Conservation (phyloP, 495 filamentous ascomycete species). For the Hypoxylon perforatum region DNA sequence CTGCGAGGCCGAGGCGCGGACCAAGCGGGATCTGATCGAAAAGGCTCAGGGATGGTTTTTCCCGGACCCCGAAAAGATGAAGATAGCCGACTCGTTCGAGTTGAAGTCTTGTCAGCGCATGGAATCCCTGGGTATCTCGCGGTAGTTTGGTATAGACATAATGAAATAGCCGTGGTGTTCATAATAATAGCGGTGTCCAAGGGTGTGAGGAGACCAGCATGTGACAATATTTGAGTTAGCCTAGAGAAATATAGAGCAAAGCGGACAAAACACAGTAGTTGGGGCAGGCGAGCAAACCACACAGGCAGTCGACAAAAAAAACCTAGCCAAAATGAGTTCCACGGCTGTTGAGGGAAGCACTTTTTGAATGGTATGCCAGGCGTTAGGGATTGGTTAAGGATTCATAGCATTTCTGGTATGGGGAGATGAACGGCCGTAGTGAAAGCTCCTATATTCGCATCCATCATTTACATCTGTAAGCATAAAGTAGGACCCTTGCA, state of each 20-base stretch:
- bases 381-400: conserved; percentile 2
- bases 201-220: too few species aligned
- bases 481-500: too few species aligned
- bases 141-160: conserved; percentile 22
- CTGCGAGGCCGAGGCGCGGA: conserved; percentile 76
- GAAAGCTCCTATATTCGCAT: conserved; percentile 11
- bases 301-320: too few species aligned
- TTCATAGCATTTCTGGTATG: conserved; percentile 7
- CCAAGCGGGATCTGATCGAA: conserved; percentile 73
- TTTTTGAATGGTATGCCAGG: conserved; percentile 6
- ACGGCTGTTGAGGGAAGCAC: background rate
- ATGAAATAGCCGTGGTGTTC: background rate
- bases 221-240: too few species aligned
- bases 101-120: conserved; percentile 55
- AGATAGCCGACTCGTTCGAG: conserved; percentile 51
- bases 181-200: too few species aligned
- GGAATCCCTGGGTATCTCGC: conserved; percentile 40
- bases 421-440: background rate
- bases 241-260: too few species aligned
- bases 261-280: too few species aligned
- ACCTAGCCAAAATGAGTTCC: background rate
- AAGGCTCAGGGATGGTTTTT: conserved; percentile 92
- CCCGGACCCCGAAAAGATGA: conserved; percentile 80
- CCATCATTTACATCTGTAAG: too few species aligned
- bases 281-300: too few species aligned